A percentile compares a stretch with the other conserved stretches of the same genome.
Conservation (phyloP, 352 stramenopile genomes). For the Stramenopiles sp. region DNA sequence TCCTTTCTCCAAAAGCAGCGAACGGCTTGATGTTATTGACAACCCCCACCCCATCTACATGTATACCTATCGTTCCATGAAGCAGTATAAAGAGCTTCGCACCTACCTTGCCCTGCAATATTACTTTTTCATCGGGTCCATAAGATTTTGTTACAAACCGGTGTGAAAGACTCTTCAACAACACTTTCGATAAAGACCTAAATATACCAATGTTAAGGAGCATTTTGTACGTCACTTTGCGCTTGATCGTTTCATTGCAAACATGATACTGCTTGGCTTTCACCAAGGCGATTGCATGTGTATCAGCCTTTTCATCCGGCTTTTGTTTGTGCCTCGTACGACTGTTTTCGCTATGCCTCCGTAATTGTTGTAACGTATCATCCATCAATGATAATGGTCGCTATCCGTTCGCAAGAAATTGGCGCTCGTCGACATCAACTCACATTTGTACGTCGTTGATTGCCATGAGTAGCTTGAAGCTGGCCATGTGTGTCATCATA, state of each 20-base stretch:
- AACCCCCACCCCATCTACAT: not conserved
- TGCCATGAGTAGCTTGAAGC: too few relatives aligned
- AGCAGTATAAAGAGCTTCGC: conserved; percentile 1
- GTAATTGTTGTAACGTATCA: not conserved
- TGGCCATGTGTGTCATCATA: too few relatives aligned
- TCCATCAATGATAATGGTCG: too few relatives aligned
- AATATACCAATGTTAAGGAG: not conserved
- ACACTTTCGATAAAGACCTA: not conserved
- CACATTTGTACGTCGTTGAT: too few relatives aligned
- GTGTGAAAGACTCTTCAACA: not conserved
- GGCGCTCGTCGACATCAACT: too few relatives aligned
- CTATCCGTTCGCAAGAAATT: too few relatives aligned
- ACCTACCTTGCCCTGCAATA: not conserved
- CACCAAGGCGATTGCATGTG: not conserved
- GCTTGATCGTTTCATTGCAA: not conserved
- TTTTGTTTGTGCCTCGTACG: not conserved
- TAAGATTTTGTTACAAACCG: not conserved
- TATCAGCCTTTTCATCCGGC: not conserved
- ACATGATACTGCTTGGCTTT: not conserved
- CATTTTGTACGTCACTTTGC: not conserved
- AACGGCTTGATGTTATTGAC: not conserved
- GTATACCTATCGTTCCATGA: not conserved
- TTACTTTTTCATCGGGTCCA: not conserved
- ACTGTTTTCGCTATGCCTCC: not conserved
- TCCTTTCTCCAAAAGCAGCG: not conserved